Conservation (phyloP, 192 early-diverging fungal genomes). For the Dispira simplex region DNA sequence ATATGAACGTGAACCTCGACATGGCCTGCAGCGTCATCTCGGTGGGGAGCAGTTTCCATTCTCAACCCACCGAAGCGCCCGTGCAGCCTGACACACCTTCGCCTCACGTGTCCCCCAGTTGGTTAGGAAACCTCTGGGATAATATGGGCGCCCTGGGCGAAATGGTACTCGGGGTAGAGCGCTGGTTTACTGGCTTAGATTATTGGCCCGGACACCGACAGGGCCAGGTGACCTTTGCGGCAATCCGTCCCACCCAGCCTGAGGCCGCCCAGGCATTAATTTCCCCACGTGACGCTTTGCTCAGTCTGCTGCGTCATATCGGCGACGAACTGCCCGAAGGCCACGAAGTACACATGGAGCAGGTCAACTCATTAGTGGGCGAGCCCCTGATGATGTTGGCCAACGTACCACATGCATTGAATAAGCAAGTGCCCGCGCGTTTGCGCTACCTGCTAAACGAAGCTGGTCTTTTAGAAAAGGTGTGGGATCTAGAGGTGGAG, state of each 20-base stretch:
- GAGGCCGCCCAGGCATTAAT: background rate
- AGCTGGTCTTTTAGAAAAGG: constrained; percentile 37
- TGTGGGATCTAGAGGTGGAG: constrained; percentile 73
- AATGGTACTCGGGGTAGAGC: constrained; percentile 1
- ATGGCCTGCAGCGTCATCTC: constrained; percentile 1
- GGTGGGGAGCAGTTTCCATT: constrained; percentile 3
- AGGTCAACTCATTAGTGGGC: constrained; percentile 17
- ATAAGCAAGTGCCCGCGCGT: constrained; percentile 35
- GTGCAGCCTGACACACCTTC: too few species aligned
- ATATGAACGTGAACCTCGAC: constrained; percentile 45
- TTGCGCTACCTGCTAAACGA: constrained; percentile 49
- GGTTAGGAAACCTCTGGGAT: too few species aligned
- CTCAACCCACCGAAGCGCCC: background rate
- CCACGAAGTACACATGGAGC: constrained; percentile 19
- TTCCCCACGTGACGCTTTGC: constrained; percentile 35
- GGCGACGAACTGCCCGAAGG: constrained; percentile 26
- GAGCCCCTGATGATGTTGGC: constrained; percentile 22
- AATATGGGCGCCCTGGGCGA: constrained; percentile 1
- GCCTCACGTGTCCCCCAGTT: too few species aligned
- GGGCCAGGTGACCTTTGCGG: background rate
- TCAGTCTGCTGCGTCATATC: constrained; percentile 32
- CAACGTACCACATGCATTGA: constrained; percentile 34
- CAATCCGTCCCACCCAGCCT: background rate
- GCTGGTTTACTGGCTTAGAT: background rate
- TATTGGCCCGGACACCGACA: background rate